Evolutionary conservation across 345 rosid species (phyloP).

Genomic region (Orychophragmus violaceus): DNA sequence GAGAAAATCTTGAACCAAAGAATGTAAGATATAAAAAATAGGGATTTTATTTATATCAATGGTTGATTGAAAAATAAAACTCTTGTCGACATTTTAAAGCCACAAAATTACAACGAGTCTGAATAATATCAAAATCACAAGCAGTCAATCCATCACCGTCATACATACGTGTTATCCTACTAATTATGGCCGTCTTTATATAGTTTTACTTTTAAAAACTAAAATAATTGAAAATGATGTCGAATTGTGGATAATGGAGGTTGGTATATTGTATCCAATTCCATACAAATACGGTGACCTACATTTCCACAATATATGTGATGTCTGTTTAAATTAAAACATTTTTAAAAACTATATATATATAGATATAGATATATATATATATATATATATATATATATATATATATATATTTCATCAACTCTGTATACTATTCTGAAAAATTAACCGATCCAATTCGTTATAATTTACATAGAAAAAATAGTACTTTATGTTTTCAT

Average conservation of each 20-base stretch:
- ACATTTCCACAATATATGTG: slow-evolving; percentile 8
- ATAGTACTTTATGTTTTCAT: too few relatives aligned
- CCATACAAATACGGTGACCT: slow-evolving; percentile 17
- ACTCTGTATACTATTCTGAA: too few relatives aligned
- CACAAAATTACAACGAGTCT: not conserved
- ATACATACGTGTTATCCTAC: slow-evolving; percentile 19
- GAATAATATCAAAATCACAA: not conserved
- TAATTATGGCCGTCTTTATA: not conserved
- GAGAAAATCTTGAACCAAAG: not conserved
- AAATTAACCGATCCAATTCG: too few relatives aligned
- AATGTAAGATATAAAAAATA: not conserved
- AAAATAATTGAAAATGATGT: not conserved
- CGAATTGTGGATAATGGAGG: slow-evolving; percentile 21
- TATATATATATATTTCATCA: not conserved
- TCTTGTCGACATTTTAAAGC: not conserved
- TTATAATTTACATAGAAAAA: too few relatives aligned
- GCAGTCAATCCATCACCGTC: slow-evolving; percentile 11
- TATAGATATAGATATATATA: not conserved
- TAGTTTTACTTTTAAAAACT: not conserved
- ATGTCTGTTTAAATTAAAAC: not conserved
- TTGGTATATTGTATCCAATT: slow-evolving; percentile 13
- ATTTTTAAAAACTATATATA: not conserved
- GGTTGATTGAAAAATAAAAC: too few relatives aligned
- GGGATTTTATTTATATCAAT: too few relatives aligned
- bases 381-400: not conserved